These are phyloP conservation scores for Aegilops longissima DNA, from an alignment of 176 grass and related monocot species.

Conservation along the genomic window DNA sequence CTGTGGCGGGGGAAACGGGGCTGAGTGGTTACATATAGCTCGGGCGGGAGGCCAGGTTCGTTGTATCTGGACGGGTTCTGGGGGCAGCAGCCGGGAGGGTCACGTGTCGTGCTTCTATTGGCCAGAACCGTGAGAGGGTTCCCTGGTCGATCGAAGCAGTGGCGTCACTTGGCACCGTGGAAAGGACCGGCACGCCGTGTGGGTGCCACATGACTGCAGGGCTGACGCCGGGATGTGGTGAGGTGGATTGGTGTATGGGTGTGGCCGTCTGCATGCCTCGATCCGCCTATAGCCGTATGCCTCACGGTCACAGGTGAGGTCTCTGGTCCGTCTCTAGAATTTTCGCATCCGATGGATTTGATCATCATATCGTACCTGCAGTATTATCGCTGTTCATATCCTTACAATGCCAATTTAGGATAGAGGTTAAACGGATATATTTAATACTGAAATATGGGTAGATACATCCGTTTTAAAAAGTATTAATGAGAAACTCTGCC, in stretches of 20 bases:
- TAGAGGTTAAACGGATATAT: no score
- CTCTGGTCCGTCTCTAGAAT: no score
- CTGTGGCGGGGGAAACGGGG: conserved; percentile 14
- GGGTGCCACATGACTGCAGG: conserved; percentile 22
- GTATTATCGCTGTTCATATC: neutral
- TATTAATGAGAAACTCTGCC: no score
- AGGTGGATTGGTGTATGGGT: conserved; percentile 17
- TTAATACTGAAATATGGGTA: no score
- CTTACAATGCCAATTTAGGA: no score
- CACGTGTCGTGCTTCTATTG: conserved; percentile 24
- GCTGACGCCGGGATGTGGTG: neutral
- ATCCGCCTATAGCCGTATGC: neutral
- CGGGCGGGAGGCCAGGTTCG: conserved; percentile 29
- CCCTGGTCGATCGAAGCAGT: conserved; percentile 52
- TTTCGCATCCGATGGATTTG: no score
- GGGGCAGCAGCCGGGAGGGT: neutral
- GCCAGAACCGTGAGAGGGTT: neutral
- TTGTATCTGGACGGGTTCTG: conserved; percentile 63
- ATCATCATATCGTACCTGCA: no score
- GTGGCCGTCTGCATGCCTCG: conserved; percentile 34
- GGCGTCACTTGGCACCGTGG: conserved; percentile 43
- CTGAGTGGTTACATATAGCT: conserved; percentile 44
- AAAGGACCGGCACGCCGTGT: neutral
- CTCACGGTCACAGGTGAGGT: neutral
- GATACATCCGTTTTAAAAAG: no score